phyloP scores from a whole-genome alignment of 1,284 basidiomycete genomes.

The Ceratobasidium sp. region DNA sequence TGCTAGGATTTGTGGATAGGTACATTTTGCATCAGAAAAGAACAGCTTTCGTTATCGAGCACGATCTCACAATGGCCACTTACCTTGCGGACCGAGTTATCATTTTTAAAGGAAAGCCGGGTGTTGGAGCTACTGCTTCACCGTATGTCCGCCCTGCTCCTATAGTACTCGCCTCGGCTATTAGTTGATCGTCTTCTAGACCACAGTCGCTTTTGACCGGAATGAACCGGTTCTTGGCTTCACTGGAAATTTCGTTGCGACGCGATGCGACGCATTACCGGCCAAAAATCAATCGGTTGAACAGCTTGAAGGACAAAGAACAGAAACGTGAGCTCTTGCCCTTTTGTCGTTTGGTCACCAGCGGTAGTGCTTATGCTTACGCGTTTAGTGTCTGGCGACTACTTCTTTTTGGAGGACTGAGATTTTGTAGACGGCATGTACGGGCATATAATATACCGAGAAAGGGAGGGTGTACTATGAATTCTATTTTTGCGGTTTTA shows the following conservation, averaged over 20 bases:
- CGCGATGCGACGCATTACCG: conserved; percentile 95
- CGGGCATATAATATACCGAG: too few relatives aligned
- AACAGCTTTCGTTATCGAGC: conserved; percentile 97
- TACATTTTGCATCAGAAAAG: conserved; percentile 96
- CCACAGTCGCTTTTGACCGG: conserved; percentile 87
- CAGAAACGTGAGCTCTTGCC: conserved; percentile 83
- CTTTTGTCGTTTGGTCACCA: conserved; percentile 9
- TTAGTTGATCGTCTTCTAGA: conserved; percentile 58
- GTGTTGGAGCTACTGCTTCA: conserved; percentile 85
- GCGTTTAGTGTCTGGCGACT: conserved; percentile 76
- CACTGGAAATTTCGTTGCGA: conserved; percentile 94
- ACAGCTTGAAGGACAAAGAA: conserved; percentile 94
- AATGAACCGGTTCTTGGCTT: conserved; percentile 94
- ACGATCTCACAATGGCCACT: conserved; percentile 98
- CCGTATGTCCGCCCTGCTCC: conserved; percentile 68
- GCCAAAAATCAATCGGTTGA: conserved; percentile 92
- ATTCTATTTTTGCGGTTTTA: too few relatives aligned
- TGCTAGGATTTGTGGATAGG: conserved; percentile 58
- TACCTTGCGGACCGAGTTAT: conserved; percentile 98
- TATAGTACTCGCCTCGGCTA: conserved; percentile 44
- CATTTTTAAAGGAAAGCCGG: conserved; percentile 91
- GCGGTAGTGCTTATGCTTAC: conserved; percentile 12
- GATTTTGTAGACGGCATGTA: too few relatives aligned
- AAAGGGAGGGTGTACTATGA: too few relatives aligned
- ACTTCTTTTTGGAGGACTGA: conserved; percentile 91